Evolutionary conservation across 2,329 filamentous ascomycete genomes (phyloP), one percentile per base, ranked within the genome.

Genomic region (Dactylonectria macrodidyma): DNA sequence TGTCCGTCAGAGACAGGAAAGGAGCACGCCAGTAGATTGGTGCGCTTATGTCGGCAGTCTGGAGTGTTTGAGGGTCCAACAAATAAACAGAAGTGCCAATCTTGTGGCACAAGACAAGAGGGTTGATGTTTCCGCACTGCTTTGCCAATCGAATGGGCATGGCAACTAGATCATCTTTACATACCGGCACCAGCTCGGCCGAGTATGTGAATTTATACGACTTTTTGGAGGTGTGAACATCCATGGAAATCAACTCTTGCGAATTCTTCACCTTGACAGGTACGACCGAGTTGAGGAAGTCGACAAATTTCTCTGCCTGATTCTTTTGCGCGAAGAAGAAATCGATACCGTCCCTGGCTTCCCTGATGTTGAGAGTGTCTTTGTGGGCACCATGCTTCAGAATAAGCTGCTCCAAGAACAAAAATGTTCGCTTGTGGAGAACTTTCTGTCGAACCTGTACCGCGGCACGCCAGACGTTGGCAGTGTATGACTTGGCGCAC

Each of bases 401-500:
- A 75, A 99, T 97, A 64, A 98, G 87, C 85, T 99, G 95, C 82
- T 98, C 96, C 41, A 98, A 90, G 78, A 86, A 87, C 52, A 89
- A 76, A 74, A 89, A 89, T 1, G 87, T 89, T 76, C 96, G 88
- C 89, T 98, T 99, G 84, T 99, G 96, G 5, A 93, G 90, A 46
- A 99, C 96, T 84, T 98, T 98, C 81, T 99, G 96, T 70, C 96
- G 91, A 63, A 99, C 94, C 84, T 99, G 97, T 8, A 98, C 95
- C 67, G 90, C 91, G 1, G 96, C 95, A 74, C 94, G 88, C 95
- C 95, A 99, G 59, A 95, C 95, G 84, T 98, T 97, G 78, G 94
- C 94, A 24, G 96, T 98, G 82, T 95, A 99, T 66, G 93, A 97
- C 87, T 99, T 99, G 71, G 91, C 90, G 82, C 95, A 98, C 74